Base-by-base conservation (phyloP, 371 early-diverging fungal genomes). In the Syncephalastrum monosporum region DNA sequence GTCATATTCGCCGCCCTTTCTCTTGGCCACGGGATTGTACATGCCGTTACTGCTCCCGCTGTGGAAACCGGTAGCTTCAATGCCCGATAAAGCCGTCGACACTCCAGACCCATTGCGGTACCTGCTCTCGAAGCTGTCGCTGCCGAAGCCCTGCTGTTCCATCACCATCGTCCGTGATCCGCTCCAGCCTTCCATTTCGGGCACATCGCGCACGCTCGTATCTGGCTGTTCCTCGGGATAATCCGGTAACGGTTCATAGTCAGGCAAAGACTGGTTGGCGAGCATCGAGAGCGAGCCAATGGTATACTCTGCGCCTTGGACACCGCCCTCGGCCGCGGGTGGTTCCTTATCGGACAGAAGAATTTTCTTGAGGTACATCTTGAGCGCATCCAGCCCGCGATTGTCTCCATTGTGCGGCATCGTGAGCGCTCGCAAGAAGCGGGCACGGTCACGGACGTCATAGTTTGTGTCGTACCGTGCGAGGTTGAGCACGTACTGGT, bases 371-470 rank as follows among this genome's bases (percentile, higher is more conserved):
- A 75, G 55, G 46, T 84, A 72, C 15, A 74, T 59, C 38, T 77
- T 70, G 38, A 84, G 38, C 29, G 63, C 71, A 55, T 59, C 63
- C 16, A 77, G 57, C 14, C 72, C 77, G 17, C 73, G 69, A 25
- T 72, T 72, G 13, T 75, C 69, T 16, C 55, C 63, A 29, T 61
- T 58, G 24, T 67, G 41, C 12, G 82, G 78, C 55, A 84, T 72
- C 14, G 91, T 83, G 53, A 96, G 68, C 1, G 81, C 88, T 43
- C 88, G 83, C 42, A 96, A 71, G 60, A 92, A 85, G 42, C 98
- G 72, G 10, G 92, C 93, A 16, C 95, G 85, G 62, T 98, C 98
- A 33, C 98, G 83, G 1, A 97, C 88, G 65, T 94, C 93, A 59
- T 90, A 95, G 61, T 86, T 82, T 15, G 81, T 65, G 66, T 98